Conservation (phyloP, 2,329 filamentous ascomycete genomes). For the Blastomyces parvus region DNA sequence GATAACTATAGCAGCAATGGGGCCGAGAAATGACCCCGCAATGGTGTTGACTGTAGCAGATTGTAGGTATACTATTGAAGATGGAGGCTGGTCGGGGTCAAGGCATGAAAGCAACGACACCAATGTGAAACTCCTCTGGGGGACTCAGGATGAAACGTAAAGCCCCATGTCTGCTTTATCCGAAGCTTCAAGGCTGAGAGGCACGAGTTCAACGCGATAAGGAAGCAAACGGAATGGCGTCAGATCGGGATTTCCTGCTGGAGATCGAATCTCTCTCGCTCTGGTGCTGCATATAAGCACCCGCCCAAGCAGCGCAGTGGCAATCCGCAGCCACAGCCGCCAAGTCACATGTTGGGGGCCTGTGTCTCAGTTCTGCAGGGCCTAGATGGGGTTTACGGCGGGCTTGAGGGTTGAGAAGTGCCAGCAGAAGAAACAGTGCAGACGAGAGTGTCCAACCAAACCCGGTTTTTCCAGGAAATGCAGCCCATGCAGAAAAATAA, state of each 20-base stretch:
- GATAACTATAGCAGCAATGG: not conserved
- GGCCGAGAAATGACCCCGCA: not conserved
- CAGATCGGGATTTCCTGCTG: not conserved
- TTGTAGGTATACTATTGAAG: too few species aligned
- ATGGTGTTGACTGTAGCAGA: not conserved
- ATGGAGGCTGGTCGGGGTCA: not conserved
- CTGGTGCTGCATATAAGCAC: not conserved
- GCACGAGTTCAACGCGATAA: not conserved
- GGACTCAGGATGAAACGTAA: not conserved
- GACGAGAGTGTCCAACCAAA: not conserved
- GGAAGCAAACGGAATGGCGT: not conserved
- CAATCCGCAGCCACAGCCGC: not conserved
- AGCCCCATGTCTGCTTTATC: not conserved
- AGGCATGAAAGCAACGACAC: too few species aligned
- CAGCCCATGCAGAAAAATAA: not conserved
- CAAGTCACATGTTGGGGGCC: conserved; percentile 4
- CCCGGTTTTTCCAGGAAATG: not conserved
- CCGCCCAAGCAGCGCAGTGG: not conserved
- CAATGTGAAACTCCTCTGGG: not conserved
- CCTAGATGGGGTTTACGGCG: not conserved
- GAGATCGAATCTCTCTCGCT: not conserved
- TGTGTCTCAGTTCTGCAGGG: conserved; percentile 3
- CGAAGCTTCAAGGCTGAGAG: not conserved
- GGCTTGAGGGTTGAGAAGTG: not conserved
- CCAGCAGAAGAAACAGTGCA: not conserved